Percentiles rank a stretch among this genome's conserved stretches.
These are phyloP conservation scores for Prunella vulgaris DNA, from an alignment of 257 asterid genomes.

Conservation along the genomic window DNA sequence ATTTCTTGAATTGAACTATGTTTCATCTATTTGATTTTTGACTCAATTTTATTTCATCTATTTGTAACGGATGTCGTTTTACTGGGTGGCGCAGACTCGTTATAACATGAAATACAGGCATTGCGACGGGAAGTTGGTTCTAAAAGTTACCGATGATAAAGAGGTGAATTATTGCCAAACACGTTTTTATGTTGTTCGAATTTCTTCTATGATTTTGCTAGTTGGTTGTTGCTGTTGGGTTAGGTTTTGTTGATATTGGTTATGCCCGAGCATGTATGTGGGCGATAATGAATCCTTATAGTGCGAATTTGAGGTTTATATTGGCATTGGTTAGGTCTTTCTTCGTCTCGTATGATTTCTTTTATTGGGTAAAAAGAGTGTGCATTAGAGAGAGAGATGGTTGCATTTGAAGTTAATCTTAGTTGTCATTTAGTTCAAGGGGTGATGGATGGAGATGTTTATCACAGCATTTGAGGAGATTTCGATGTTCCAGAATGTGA, in stretches of 20 bases:
- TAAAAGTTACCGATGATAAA: slow-evolving; percentile 65
- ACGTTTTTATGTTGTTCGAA: neutral
- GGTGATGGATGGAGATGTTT: neutral
- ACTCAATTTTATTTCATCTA: neutral
- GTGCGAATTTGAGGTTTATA: neutral
- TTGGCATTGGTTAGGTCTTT: neutral
- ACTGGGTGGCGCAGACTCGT: slow-evolving; percentile 46
- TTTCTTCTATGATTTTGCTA: neutral
- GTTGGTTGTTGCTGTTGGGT: neutral
- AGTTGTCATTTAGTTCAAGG: neutral
- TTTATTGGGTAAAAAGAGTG: neutral
- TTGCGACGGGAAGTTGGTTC: slow-evolving; percentile 70
- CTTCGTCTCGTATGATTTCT: neutral
- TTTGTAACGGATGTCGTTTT: neutral
- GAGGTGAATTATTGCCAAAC: slow-evolving; percentile 37
- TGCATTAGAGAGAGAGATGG: neutral
- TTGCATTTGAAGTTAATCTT: no score
- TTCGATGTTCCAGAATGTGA: neutral
- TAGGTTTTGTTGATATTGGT: neutral
- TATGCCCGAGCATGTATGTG: neutral
- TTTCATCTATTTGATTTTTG: neutral
- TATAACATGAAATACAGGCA: slow-evolving; percentile 68
- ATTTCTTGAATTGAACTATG: neutral
- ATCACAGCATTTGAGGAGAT: neutral
- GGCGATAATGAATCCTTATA: neutral